phyloP scores from a whole-genome alignment of 228 moss, liverwort and hornwort species.

The Sphagnum magellanicum region DNA sequence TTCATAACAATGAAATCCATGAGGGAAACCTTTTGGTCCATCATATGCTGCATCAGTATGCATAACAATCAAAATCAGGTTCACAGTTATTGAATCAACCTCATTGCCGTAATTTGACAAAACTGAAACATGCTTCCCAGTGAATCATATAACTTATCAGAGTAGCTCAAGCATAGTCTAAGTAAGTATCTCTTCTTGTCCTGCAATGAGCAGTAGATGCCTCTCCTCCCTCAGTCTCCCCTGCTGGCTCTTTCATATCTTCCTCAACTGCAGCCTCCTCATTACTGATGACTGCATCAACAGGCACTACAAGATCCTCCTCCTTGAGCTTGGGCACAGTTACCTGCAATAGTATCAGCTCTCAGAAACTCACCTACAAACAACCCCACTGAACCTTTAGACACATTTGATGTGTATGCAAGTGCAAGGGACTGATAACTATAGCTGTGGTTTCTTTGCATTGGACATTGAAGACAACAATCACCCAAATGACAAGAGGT shows the following conservation, averaged over 20 bases:
- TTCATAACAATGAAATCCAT: constrained; percentile 21
- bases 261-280: constrained; percentile 5
- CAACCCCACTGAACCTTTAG: too few species aligned
- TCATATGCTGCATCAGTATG: constrained; percentile 12
- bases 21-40: constrained; percentile 13
- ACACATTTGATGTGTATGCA: too few species aligned
- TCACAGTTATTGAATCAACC: constrained; percentile 4
- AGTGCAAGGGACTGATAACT: background rate
- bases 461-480: background rate
- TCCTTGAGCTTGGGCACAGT: constrained; percentile 50
- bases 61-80: constrained; percentile 28
- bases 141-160: constrained; percentile 3
- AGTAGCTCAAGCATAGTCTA: constrained; percentile 14
- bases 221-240: constrained; percentile 36
- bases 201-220: constrained; percentile 30
- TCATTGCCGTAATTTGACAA: constrained; percentile 19
- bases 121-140: background rate
- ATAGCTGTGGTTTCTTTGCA: background rate
- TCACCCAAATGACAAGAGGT: background rate
- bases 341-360: constrained; percentile 11
- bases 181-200: constrained; percentile 41
- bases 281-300: constrained; percentile 22
- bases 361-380: background rate
- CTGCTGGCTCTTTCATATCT: constrained; percentile 32
- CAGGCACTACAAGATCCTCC: constrained; percentile 48